Evolutionary conservation across 1,139 yeast genomes (phyloP).

Genomic region (Trichomonascaceae sp.): DNA sequence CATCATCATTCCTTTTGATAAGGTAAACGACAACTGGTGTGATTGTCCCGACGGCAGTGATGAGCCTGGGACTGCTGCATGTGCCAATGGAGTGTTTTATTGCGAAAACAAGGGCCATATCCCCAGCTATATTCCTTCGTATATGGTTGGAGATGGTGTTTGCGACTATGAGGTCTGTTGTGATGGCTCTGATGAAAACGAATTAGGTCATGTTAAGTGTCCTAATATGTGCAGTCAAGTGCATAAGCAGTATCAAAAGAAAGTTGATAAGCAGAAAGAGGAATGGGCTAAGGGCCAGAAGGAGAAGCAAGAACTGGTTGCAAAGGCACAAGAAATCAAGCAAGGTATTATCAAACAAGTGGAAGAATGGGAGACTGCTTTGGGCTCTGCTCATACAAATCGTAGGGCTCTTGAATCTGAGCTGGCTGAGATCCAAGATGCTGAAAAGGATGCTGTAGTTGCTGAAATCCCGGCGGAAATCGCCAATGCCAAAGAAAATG

Average conservation of each 20-base stretch:
- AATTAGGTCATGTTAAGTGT: constrained; percentile 22
- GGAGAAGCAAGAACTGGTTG: constrained; percentile 30
- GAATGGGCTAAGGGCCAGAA: constrained; percentile 34
- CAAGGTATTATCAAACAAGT: constrained; percentile 24
- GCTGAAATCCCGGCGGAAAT: constrained; percentile 15
- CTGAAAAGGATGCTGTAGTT: constrained; percentile 21
- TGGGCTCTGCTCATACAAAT: constrained; percentile 15
- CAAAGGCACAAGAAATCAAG: constrained; percentile 23
- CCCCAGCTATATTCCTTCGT: constrained; percentile 38
- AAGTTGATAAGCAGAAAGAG: constrained; percentile 26
- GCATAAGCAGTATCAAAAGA: constrained; percentile 33
- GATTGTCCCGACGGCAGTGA: constrained; percentile 98
- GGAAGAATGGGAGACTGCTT: constrained; percentile 18
- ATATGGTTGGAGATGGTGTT: constrained; percentile 76
- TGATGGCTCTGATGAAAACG: constrained; percentile 86
- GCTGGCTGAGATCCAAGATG: constrained; percentile 22
- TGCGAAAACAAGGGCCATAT: constrained; percentile 71
- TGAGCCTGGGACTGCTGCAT: constrained; percentile 94
- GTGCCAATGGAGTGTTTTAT: constrained; percentile 55
- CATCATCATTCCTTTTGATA: constrained; percentile 50
- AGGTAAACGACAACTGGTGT: constrained; percentile 82
- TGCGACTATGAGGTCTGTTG: constrained; percentile 91
- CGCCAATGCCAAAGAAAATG: constrained; percentile 13
- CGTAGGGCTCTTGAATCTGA: constrained; percentile 24
- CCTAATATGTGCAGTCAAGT: constrained; percentile 47